Evolutionary conservation across 2,329 filamentous ascomycete species (phyloP), one percentile per base, ranked within the genome.

Genomic region (Pezicula radicicola): DNA sequence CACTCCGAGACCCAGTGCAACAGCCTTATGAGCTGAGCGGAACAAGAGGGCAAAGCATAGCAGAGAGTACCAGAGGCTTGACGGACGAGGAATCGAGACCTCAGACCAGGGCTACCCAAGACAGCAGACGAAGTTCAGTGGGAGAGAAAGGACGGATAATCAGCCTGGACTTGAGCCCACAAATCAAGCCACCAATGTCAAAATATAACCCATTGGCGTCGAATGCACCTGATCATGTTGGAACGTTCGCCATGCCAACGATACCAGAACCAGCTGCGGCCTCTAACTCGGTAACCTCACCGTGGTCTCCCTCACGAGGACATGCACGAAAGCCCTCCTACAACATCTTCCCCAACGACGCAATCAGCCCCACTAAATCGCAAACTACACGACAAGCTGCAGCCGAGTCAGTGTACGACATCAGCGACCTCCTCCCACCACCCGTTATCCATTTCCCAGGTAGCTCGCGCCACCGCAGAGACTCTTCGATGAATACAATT

Each of bases 401-500:
- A 59, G 49, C 48, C 55, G 54, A 57, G 54, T 64, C 63, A 19
- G 56, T 66, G n/a, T 63, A 65, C 42, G 62, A 66, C 47, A 64
- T 64, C 18, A 61, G 54, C 33, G 56, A 62, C 45, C 52, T 66
- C 1, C 52, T 41, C 18, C 60, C 58, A 25, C 64, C 66, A 42
- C 63, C 63, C 30, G 19, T 50, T 6, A 55, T 60, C 12, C 47
- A 51, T 36, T 60, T 51, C 37, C 18, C 44, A 39, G 52, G 55
- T 12, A 52, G 48, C 15, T n/a, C 40, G 6, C 43, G 63, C 18
- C 65, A 66, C 49, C 71, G 73, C 16, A 76, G 84, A 42, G 75
- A 82, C 53, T 84, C 83, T 5, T 89, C 85, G 4, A 45, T 45
- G 42, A 45, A 45, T 21, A 45, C 42, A 1, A 73, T 83, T 40